phyloP scores from a whole-genome alignment of 2,329 filamentous ascomycete genomes.

The Myriosclerotinia scirpicola region DNA sequence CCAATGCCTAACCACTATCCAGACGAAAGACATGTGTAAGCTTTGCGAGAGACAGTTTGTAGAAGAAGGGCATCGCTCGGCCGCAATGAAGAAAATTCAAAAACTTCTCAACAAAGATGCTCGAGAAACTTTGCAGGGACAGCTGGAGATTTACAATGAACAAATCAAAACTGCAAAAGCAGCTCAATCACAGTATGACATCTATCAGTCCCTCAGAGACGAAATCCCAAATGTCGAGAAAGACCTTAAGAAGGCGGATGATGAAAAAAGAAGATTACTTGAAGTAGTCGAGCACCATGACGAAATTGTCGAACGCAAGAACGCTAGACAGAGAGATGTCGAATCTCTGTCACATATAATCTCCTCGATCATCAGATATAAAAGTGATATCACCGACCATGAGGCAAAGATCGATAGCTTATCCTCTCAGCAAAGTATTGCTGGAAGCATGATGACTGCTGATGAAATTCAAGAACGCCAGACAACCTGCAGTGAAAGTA shows the following conservation, averaged over 20 bases:
- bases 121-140: constrained; percentile 60
- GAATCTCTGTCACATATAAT: constrained; percentile 77
- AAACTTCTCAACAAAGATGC: constrained; percentile 61
- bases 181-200: constrained; percentile 69
- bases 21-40: constrained; percentile 70
- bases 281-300: constrained; percentile 68
- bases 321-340: constrained; percentile 67
- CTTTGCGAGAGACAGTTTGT: constrained; percentile 73
- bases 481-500: constrained; percentile 64
- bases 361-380: constrained; percentile 69
- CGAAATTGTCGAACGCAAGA: constrained; percentile 60
- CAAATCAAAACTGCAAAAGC: constrained; percentile 60
- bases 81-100: constrained; percentile 66
- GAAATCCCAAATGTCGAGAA: constrained; percentile 70
- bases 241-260: constrained; percentile 61
- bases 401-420: constrained; percentile 74
- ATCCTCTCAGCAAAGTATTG: constrained; percentile 70
- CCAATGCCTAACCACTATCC: constrained; percentile 64
- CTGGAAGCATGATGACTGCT: constrained; percentile 64
- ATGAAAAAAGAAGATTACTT: constrained; percentile 60
- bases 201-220: constrained; percentile 63
- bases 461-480: constrained; percentile 83
- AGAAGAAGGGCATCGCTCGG: constrained; percentile 59
- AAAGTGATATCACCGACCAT: constrained; percentile 69
- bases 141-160: constrained; percentile 53